A percentile compares a stretch with the other conserved stretches of the same genome.
These are phyloP conservation scores for Neurospora pannonica DNA, from an alignment of 495 filamentous ascomycete genomes.

Conservation along the genomic window DNA sequence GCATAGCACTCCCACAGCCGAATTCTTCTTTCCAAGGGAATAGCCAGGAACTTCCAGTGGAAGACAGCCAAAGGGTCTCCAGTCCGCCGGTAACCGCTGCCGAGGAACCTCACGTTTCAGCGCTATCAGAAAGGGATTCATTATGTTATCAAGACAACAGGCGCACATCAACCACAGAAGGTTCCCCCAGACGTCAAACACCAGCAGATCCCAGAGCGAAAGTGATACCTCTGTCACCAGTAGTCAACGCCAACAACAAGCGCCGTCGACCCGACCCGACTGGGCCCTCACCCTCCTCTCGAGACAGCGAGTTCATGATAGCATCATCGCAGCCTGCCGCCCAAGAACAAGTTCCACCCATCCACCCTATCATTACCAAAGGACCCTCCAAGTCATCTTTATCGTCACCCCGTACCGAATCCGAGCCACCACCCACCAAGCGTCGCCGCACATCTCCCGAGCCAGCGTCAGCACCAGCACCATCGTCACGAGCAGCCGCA, in stretches of 20 bases:
- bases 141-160: background rate
- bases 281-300: background rate
- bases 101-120: background rate
- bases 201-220: background rate
- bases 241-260: background rate
- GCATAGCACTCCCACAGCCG: background rate
- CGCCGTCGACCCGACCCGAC: background rate
- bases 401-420: constrained; percentile 21
- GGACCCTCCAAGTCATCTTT: background rate
- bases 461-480: background rate
- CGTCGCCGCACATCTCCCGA: constrained; percentile 6
- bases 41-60: background rate
- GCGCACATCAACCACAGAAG: background rate
- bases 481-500: constrained; percentile 16
- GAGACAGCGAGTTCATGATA: background rate
- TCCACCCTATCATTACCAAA: background rate
- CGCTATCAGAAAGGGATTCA: background rate
- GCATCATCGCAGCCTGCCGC: background rate
- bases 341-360: background rate
- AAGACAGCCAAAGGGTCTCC: background rate
- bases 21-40: background rate
- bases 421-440: constrained; percentile 27
- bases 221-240: constrained; percentile 12
- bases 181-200: background rate
- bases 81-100: background rate